phyloP scores from a whole-genome alignment of 441 rosid species.

The Aquilaria agallochum region DNA sequence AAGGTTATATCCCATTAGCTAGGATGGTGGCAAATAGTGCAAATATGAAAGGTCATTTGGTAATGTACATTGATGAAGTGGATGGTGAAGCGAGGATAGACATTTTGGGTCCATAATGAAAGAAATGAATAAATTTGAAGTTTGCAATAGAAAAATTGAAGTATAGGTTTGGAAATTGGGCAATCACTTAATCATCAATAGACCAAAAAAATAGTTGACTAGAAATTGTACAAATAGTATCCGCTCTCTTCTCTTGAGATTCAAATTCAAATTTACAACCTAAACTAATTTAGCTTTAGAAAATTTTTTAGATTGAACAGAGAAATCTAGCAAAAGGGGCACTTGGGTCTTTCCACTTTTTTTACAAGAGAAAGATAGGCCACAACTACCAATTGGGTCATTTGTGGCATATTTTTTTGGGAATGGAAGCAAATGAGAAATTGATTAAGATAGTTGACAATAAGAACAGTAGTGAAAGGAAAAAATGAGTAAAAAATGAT shows the following conservation, averaged over 20 bases:
- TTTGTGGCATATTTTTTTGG: constrained; percentile 58
- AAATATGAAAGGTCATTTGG: too few species aligned
- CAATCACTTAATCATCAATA: not conserved
- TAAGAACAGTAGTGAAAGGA: constrained; percentile 56
- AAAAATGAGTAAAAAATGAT: constrained; percentile 43
- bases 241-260: constrained; percentile 40
- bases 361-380: constrained; percentile 70
- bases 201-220: constrained; percentile 23
- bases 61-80: too few species aligned
- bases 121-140: constrained; percentile 36
- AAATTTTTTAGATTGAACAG: not conserved
- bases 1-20: too few species aligned
- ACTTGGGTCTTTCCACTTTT: constrained; percentile 65
- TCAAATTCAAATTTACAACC: constrained; percentile 24
- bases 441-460: constrained; percentile 61
- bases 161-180: not conserved
- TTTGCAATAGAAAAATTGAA: constrained; percentile 28
- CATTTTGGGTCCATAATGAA: constrained; percentile 8
- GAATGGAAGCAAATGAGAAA: constrained; percentile 36
- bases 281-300: not conserved
- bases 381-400: constrained; percentile 59
- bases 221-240: constrained; percentile 36
- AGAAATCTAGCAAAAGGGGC: constrained; percentile 51
- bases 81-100: too few species aligned
- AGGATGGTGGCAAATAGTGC: too few species aligned